Conservation (phyloP, 108 stramenopile species). For the Skeletonema tropicum region DNA sequence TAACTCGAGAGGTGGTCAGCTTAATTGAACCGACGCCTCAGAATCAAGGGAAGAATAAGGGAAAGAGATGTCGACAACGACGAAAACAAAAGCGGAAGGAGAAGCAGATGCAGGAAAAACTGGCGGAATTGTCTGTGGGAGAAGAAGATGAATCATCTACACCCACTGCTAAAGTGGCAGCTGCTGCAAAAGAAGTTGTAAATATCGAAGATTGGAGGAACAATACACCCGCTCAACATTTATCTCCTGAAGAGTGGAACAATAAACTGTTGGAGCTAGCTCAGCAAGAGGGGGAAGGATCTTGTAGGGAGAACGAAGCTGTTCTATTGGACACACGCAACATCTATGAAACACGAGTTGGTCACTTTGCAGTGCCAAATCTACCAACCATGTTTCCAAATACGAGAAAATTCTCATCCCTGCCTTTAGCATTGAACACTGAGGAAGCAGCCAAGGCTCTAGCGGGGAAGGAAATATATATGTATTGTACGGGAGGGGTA, state of each 20-base stretch:
- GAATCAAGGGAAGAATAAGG: slow-evolving; percentile 9
- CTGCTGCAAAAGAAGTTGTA: slow-evolving; percentile 6
- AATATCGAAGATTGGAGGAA: slow-evolving; percentile 49
- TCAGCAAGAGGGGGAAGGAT: background rate
- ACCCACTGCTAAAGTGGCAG: background rate
- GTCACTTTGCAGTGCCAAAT: slow-evolving; percentile 69
- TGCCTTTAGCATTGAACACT: slow-evolving; percentile 65
- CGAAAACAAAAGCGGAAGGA: slow-evolving; percentile 35
- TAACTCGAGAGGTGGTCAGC: slow-evolving; percentile 75
- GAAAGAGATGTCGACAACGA: slow-evolving; percentile 33
- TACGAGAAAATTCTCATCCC: slow-evolving; percentile 84
- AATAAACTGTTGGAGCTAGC: slow-evolving; percentile 37
- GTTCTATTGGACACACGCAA: slow-evolving; percentile 80
- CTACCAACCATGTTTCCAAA: slow-evolving; percentile 65
- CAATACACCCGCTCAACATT: slow-evolving; percentile 55
- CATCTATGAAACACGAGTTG: slow-evolving; percentile 77
- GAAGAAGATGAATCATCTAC: background rate
- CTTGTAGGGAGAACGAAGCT: slow-evolving; percentile 24
- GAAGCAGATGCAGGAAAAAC: slow-evolving; percentile 10
- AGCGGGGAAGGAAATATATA: slow-evolving; percentile 68
- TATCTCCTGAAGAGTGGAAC: slow-evolving; percentile 81
- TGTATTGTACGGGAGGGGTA: slow-evolving; percentile 70
- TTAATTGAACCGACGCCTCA: slow-evolving; percentile 50
- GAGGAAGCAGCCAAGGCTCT: slow-evolving; percentile 48
- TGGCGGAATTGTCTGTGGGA: background rate